Percentiles rank a stretch among this genome's conserved stretches.
These are phyloP conservation scores for Debaryomycetaceae sp. DNA, from an alignment of 1,139 yeast species.

Conservation along the genomic window DNA sequence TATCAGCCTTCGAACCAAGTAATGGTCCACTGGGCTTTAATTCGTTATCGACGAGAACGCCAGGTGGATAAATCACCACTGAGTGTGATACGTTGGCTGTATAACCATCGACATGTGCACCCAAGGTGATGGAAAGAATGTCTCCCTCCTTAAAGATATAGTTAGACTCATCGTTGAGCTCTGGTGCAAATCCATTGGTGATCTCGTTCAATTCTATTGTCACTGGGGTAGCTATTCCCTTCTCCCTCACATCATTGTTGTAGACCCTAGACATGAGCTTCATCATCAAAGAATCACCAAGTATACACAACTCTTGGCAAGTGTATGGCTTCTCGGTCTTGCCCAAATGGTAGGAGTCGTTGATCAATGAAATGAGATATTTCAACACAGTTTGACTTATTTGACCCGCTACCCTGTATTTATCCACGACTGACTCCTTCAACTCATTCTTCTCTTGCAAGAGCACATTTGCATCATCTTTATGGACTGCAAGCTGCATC, in stretches of 20 bases:
- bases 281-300: conserved; percentile 72
- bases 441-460: conserved; percentile 72
- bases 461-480: conserved; percentile 69
- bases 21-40: conserved; percentile 69
- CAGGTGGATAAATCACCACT: conserved; percentile 73
- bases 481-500: conserved; percentile 66
- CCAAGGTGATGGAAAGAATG: conserved; percentile 75
- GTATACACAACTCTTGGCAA: conserved; percentile 74
- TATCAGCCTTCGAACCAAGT: conserved; percentile 83
- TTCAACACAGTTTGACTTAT: conserved; percentile 82
- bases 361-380: conserved; percentile 63
- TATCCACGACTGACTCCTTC: conserved; percentile 60
- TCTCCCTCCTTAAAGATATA: conserved; percentile 70
- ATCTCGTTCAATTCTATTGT: conserved; percentile 81
- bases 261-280: conserved; percentile 53
- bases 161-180: conserved; percentile 60
- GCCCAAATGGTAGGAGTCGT: conserved; percentile 62
- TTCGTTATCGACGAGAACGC: conserved; percentile 23
- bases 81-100: conserved; percentile 87
- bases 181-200: conserved; percentile 81
- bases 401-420: conserved; percentile 88
- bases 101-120: conserved; percentile 94
- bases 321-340: conserved; percentile 45
- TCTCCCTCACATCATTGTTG: conserved; percentile 60
- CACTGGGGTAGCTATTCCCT: conserved; percentile 91